These are phyloP conservation scores for Clitoria ternatea DNA, from an alignment of 306 rosid genomes.

Conservation along the genomic window DNA sequence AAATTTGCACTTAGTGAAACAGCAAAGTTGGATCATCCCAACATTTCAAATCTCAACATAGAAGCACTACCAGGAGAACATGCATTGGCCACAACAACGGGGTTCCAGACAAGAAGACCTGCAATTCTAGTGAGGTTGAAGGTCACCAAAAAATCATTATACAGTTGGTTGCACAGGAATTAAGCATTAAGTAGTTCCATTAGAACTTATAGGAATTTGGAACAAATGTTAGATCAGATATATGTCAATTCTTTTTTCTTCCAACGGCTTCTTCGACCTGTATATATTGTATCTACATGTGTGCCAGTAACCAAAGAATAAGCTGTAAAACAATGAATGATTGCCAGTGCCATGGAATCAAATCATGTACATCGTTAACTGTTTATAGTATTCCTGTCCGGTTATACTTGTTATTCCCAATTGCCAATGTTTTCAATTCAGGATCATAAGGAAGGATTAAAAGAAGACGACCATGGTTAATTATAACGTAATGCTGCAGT, in stretches of 20 bases:
- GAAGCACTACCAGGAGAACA: slow-evolving; percentile 31
- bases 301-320: slow-evolving; percentile 18
- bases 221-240: slow-evolving; percentile 27
- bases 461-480: too few relatives aligned
- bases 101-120: slow-evolving; percentile 66
- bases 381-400: neutral
- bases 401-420: neutral
- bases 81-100: slow-evolving; percentile 24
- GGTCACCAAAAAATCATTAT: slow-evolving; percentile 70
- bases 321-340: neutral
- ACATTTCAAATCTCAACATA: slow-evolving; percentile 23
- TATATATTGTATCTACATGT: slow-evolving; percentile 2
- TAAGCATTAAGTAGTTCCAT: slow-evolving; percentile 8
- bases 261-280: neutral
- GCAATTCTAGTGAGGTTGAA: slow-evolving; percentile 61
- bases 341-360: slow-evolving; percentile 8
- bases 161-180: slow-evolving; percentile 61
- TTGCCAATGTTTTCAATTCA: neutral
- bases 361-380: neutral
- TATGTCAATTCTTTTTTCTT: neutral
- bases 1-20: slow-evolving; percentile 36
- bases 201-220: slow-evolving; percentile 11
- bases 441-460: neutral
- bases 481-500: too few relatives aligned
- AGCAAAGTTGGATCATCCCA: slow-evolving; percentile 23